These are phyloP conservation scores for Tanozyma kutaoensis DNA, from an alignment of 805 yeast genomes.

Conservation along the genomic window DNA sequence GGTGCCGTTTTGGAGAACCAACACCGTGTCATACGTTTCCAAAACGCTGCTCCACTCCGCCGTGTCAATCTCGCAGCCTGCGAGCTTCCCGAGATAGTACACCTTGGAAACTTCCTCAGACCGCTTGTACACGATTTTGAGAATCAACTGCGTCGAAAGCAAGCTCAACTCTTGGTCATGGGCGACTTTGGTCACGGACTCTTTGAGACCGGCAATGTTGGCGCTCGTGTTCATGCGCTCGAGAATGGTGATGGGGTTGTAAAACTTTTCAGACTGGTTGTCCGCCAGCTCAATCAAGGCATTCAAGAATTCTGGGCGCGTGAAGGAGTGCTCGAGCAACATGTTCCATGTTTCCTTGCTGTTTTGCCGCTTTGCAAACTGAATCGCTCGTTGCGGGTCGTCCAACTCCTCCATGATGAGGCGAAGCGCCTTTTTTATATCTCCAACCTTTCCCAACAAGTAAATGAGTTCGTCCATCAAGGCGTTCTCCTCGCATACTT, in stretches of 20 bases:
- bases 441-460: constrained; percentile 72
- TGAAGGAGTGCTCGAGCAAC: constrained; percentile 55
- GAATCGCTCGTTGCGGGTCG: constrained; percentile 72
- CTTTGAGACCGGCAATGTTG: constrained; percentile 51
- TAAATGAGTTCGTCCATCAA: constrained; percentile 66
- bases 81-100: constrained; percentile 10
- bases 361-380: constrained; percentile 54
- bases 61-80: constrained; percentile 12
- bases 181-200: constrained; percentile 47
- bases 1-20: neutral
- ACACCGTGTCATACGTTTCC: neutral
- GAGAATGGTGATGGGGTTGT: constrained; percentile 59
- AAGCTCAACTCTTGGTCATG: constrained; percentile 44
- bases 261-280: constrained; percentile 26
- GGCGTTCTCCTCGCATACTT: constrained; percentile 40
- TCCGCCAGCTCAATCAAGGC: constrained; percentile 62
- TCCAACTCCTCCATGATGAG: constrained; percentile 65
- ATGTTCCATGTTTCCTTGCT: constrained; percentile 76
- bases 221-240: constrained; percentile 48
- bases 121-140: constrained; percentile 18
- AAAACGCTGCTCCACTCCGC: neutral
- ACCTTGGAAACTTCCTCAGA: constrained; percentile 14
- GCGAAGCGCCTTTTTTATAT: constrained; percentile 58
- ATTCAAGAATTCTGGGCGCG: constrained; percentile 63
- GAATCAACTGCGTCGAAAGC: constrained; percentile 41